A percentile compares a stretch with the other conserved stretches of the same genome.
Evolutionary conservation across 2,329 filamentous ascomycete genomes (phyloP).

Genomic region (Aspergillus cejpii): DNA sequence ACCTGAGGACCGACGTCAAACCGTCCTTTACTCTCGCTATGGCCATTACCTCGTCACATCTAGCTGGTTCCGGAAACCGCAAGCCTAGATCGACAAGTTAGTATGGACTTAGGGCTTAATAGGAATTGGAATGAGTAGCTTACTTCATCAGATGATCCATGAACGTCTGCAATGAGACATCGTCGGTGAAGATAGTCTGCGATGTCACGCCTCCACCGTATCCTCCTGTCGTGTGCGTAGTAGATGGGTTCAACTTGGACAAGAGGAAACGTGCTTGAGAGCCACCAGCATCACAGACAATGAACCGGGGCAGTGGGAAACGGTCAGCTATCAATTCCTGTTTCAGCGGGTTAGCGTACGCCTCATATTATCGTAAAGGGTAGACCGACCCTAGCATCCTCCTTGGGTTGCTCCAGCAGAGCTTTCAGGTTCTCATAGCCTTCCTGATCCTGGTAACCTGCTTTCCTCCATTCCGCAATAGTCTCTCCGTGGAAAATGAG

Average conservation of each 20-base stretch:
- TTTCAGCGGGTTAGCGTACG: conserved; percentile 5
- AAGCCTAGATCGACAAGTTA: conserved; percentile 36
- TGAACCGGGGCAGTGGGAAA: conserved; percentile 96
- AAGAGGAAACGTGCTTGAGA: conserved; percentile 95
- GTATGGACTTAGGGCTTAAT: conserved; percentile 9
- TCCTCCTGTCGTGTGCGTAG: conserved; percentile 86
- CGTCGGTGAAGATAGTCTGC: conserved; percentile 98
- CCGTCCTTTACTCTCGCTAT: conserved; percentile 30
- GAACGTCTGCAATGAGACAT: conserved; percentile 95
- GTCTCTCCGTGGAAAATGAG: conserved; percentile 99
- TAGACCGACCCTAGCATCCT: conserved; percentile 76
- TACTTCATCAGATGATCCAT: conserved; percentile 99
- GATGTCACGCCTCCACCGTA: conserved; percentile 87
- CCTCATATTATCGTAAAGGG: neutral
- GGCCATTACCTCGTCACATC: conserved; percentile 28
- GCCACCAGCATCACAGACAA: conserved; percentile 96
- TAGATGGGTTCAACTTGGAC: conserved; percentile 94
- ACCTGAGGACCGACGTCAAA: conserved; percentile 27
- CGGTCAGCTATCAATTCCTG: conserved; percentile 94
- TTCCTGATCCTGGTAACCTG: conserved; percentile 94
- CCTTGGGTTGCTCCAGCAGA: conserved; percentile 86
- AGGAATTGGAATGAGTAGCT: conserved; percentile 31
- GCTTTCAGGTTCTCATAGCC: conserved; percentile 94
- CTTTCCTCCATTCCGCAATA: conserved; percentile 95
- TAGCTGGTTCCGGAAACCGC: conserved; percentile 48